Evolutionary conservation across 768 basidiomycete genomes (phyloP).

Genomic region (Baorangia bicolor): DNA sequence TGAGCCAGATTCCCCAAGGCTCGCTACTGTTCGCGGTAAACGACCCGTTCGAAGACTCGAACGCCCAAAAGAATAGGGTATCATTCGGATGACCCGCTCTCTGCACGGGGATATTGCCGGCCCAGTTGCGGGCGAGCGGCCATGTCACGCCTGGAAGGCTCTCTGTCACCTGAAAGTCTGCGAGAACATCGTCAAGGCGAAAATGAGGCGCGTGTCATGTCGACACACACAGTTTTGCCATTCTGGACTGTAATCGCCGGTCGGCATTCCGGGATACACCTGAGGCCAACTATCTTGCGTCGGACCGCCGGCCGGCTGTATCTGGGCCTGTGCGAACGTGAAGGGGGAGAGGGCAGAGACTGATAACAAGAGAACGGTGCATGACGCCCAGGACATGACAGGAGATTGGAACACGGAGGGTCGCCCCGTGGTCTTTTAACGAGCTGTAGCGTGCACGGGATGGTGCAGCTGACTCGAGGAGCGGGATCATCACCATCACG

Average conservation of each 20-base stretch:
- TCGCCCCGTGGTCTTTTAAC: not conserved
- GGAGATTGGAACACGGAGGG: not conserved
- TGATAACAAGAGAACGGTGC: not conserved
- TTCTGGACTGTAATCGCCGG: constrained; percentile 48
- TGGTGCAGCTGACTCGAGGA: not conserved
- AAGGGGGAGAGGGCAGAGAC: not conserved
- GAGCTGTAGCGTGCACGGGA: too few relatives aligned
- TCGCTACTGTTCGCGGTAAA: too few relatives aligned
- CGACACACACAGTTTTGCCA: constrained; percentile 58
- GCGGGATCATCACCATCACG: not conserved
- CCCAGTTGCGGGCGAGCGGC: too few relatives aligned
- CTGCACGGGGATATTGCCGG: too few relatives aligned
- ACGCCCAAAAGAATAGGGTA: too few relatives aligned
- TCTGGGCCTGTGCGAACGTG: not conserved
- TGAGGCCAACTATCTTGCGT: constrained; percentile 32
- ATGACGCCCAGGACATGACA: not conserved
- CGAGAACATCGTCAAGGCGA: not conserved
- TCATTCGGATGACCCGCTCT: too few relatives aligned
- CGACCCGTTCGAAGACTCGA: too few relatives aligned
- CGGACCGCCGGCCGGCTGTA: not conserved
- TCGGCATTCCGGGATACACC: constrained; percentile 42
- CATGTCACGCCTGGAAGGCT: constrained; percentile 62
- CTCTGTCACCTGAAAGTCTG: constrained; percentile 60
- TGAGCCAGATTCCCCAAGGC: too few relatives aligned
- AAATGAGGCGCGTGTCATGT: too few relatives aligned